Evolutionary conservation across 129 eudicot genomes (phyloP).

Genomic region (Ambrosia artemisiifolia): DNA sequence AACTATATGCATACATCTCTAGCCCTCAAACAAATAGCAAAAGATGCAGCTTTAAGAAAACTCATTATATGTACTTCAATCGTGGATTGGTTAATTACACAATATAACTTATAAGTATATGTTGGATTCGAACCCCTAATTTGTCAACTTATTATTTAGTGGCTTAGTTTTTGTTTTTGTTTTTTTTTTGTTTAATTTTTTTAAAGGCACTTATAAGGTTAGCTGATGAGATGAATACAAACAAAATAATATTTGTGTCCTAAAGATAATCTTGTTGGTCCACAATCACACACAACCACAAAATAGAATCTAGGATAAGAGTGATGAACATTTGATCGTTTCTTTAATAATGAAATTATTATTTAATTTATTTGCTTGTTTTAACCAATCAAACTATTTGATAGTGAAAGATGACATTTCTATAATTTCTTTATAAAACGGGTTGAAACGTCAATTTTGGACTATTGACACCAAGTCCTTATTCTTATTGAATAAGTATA

Average conservation of each 20-base stretch:
- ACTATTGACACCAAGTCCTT: too few species aligned
- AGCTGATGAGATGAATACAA: neutral
- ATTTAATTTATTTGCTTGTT: neutral
- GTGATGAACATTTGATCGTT: conserved; percentile 20
- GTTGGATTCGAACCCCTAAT: too few species aligned
- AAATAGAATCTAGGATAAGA: conserved; percentile 35
- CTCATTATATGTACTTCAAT: too few species aligned
- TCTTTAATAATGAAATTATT: neutral
- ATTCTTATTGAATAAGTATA: too few species aligned
- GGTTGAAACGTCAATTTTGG: too few species aligned
- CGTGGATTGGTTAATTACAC: too few species aligned
- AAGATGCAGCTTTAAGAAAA: neutral
- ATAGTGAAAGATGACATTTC: conserved; percentile 7
- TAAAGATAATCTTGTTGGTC: conserved; percentile 15
- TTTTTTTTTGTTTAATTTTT: too few species aligned
- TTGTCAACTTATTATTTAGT: too few species aligned
- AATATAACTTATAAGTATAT: too few species aligned
- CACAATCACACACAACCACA: conserved; percentile 32
- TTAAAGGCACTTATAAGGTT: neutral
- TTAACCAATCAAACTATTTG: conserved; percentile 22
- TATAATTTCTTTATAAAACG: too few species aligned
- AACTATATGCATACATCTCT: conserved; percentile 22
- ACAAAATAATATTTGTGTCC: neutral
- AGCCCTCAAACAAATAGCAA: conserved; percentile 11
- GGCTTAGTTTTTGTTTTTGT: too few species aligned